These are phyloP conservation scores for Balakata baccata DNA, from an alignment of 345 rosid species.

Conservation along the genomic window DNA sequence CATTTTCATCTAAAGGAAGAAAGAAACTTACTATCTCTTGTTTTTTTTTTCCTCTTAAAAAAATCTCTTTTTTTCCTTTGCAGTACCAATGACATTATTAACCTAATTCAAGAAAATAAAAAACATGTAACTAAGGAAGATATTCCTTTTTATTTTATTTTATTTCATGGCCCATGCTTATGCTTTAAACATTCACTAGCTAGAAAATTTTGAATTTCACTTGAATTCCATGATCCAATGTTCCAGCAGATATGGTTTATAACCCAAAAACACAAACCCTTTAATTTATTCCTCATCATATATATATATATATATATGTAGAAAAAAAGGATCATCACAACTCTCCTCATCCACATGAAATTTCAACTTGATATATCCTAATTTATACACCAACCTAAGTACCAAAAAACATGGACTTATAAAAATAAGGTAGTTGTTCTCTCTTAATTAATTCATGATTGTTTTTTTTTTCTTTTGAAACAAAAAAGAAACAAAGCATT, in stretches of 20 bases:
- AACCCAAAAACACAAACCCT: conserved; percentile 23
- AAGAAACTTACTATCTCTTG: too few relatives aligned
- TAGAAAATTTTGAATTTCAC: conserved; percentile 2
- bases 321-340: not conserved
- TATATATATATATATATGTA: not conserved
- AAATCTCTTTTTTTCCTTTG: too few relatives aligned
- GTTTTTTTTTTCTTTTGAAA: not conserved
- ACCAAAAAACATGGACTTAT: conserved; percentile 18
- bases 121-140: too few relatives aligned
- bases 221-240: not conserved
- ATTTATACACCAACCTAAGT: conserved; percentile 34
- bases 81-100: too few relatives aligned
- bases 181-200: conserved; percentile 14
- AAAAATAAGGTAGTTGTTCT: conserved; percentile 1
- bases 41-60: too few relatives aligned
- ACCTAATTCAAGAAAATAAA: too few relatives aligned
- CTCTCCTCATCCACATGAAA: not conserved
- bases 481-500: not conserved
- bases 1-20: too few relatives aligned
- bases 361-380: conserved; percentile 27
- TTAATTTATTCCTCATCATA: conserved; percentile 23
- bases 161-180: conserved; percentile 27
- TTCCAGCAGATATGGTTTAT: not conserved
- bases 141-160: not conserved
- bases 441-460: not conserved